Evolutionary conservation across 176 grass and related monocot genomes (phyloP).

Genomic region (Rhynchospora tenuis): DNA sequence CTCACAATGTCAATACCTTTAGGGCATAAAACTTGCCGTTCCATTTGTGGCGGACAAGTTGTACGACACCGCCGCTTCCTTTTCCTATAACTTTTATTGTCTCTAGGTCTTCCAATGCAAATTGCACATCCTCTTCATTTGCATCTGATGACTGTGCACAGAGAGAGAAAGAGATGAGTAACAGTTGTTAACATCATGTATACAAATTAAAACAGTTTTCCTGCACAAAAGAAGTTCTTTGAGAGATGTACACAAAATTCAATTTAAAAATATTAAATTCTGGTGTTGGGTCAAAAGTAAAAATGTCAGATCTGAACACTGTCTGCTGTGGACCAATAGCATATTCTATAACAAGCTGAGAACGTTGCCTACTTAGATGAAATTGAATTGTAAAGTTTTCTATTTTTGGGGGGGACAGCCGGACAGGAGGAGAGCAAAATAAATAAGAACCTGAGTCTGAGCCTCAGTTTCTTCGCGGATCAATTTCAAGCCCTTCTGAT

Average conservation of each 20-base stretch:
- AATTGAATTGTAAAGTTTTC: neutral
- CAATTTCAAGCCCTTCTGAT: slow-evolving; percentile 66
- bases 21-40: slow-evolving; percentile 74
- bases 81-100: slow-evolving; percentile 93
- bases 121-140: slow-evolving; percentile 68
- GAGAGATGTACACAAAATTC: neutral
- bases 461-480: slow-evolving; percentile 44
- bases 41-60: slow-evolving; percentile 91
- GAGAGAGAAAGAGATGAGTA: slow-evolving; percentile 8
- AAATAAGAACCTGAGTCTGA: slow-evolving; percentile 30
- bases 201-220: neutral
- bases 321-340: neutral
- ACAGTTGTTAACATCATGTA: neutral
- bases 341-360: neutral
- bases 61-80: slow-evolving; percentile 89
- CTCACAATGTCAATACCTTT: slow-evolving; percentile 48
- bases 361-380: neutral
- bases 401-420: too few relatives aligned
- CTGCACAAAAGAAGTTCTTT: neutral
- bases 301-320: neutral
- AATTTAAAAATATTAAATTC: neutral
- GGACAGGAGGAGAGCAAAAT: too few relatives aligned
- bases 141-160: slow-evolving; percentile 43
- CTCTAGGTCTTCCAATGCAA: slow-evolving; percentile 81
- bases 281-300: neutral